Evolutionary conservation across 306 rosid genomes (phyloP).

Genomic region (Mimosa bimucronata): DNA sequence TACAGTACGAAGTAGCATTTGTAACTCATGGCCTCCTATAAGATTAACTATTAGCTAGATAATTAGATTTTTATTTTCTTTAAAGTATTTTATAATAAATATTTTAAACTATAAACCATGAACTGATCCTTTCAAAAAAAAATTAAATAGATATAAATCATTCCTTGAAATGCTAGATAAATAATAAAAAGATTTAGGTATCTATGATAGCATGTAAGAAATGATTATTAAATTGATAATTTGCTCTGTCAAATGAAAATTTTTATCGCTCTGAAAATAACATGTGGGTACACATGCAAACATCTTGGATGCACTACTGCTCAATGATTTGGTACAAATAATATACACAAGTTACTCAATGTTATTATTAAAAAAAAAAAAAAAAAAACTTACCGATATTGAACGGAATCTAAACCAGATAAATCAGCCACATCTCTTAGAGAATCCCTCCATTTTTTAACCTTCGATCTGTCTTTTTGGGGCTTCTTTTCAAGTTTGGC

Average conservation of each 20-base stretch:
- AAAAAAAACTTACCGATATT: neutral
- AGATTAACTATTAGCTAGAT: too few relatives aligned
- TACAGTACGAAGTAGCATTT: too few relatives aligned
- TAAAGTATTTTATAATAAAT: too few relatives aligned
- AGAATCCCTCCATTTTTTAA: neutral
- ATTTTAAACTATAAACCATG: neutral
- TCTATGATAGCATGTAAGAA: too few relatives aligned
- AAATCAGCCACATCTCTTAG: neutral
- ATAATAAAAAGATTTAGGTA: too few relatives aligned
- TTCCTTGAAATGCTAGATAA: neutral
- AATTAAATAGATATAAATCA: too few relatives aligned
- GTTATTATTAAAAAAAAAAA: too few relatives aligned
- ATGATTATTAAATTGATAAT: too few relatives aligned
- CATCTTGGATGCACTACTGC: neutral
- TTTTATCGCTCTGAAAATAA: neutral
- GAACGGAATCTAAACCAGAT: neutral
- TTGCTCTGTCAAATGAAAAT: neutral
- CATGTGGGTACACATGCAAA: neutral
- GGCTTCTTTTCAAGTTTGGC: neutral
- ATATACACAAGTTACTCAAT: neutral
- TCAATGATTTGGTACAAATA: neutral
- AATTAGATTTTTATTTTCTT: too few relatives aligned
- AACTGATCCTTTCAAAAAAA: too few relatives aligned
- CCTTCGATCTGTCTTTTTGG: neutral
- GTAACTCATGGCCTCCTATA: too few relatives aligned